Base-by-base conservation (phyloP, 441 rosid species). In the Populus hybrid region DNA sequence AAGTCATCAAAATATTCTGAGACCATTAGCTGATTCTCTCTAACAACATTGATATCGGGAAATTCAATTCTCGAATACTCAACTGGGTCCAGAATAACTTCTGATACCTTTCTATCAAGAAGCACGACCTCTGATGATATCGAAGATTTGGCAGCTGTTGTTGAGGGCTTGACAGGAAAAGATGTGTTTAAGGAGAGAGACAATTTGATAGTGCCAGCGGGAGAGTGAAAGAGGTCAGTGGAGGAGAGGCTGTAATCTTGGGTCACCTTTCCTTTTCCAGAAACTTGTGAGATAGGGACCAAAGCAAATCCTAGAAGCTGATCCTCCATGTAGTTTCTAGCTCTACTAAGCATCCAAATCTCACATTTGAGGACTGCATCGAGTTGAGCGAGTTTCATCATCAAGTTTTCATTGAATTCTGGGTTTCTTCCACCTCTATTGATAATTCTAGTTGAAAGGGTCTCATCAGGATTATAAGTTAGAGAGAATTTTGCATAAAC, bases 271-370 rank as follows among this genome's bases (percentile, higher is more conserved):
- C 90, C 99, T 77, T 88, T 88, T 18, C 97, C 96, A 38, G 75
- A 63, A 71, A 92, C 77, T 65, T 90, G 87, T 19, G 95, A 85
- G 63, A 95, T 65, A 5, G 94, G 94, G 19, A 93, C 96, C 70
- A 95, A 77, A 74, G 92, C 86, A 57, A 95, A 95, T 6, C 99
- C 98, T 36, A 95, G 79, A 75, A 95, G 97, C 81, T 95, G 99
- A 77, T 95, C 99, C 78, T 93, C 99, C 97, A 95, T 77, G 83
- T 84, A 92, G 80, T 91, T 89, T 76, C 94, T 88, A 3, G 79
- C 98, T 76, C 99, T 87, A 67, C 99, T 95, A 70, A 90, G 88
- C 98, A 95, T 93, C 97, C 96, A 93, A 53, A 95, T 93, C 89
- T 95, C 99, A 75, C 98, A 95, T 88, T 95, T 95, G 28, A 95